Percentiles rank a stretch among this genome's conserved stretches.
Evolutionary conservation across 805 yeast genomes (phyloP).

Genomic region (Brettanomyces bruxellensis): DNA sequence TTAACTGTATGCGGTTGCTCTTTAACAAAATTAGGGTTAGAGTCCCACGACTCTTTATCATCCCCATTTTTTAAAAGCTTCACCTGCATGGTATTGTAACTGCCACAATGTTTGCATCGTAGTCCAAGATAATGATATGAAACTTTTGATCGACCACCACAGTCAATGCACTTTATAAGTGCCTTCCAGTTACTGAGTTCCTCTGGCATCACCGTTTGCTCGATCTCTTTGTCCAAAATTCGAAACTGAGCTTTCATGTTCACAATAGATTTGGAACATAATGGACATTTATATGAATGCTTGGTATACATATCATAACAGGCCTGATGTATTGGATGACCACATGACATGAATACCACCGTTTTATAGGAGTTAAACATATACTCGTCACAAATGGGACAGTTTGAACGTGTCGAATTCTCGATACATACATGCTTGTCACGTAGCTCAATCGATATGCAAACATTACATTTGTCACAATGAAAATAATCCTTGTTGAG

Average conservation of each 20-base stretch:
- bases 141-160: slow-evolving; percentile 71
- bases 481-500: slow-evolving; percentile 85
- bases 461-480: slow-evolving; percentile 82
- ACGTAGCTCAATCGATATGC: slow-evolving; percentile 71
- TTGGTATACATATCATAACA: slow-evolving; percentile 79
- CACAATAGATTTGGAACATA: slow-evolving; percentile 74
- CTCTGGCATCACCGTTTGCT: slow-evolving; percentile 65
- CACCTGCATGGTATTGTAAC: slow-evolving; percentile 77
- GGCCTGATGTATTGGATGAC: slow-evolving; percentile 83
- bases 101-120: slow-evolving; percentile 77
- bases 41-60: slow-evolving; percentile 11
- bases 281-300: slow-evolving; percentile 84
- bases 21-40: not conserved
- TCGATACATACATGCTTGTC: slow-evolving; percentile 78
- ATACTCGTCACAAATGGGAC: slow-evolving; percentile 89
- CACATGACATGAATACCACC: slow-evolving; percentile 89
- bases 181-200: slow-evolving; percentile 74
- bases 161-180: slow-evolving; percentile 74
- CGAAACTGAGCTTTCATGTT: slow-evolving; percentile 88
- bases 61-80: slow-evolving; percentile 59
- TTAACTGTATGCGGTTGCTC: slow-evolving; percentile 7
- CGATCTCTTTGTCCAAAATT: slow-evolving; percentile 76
- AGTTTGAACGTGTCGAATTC: slow-evolving; percentile 80
- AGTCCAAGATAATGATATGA: slow-evolving; percentile 79
- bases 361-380: slow-evolving; percentile 75